Percentiles rank a stretch among this genome's conserved stretches.
Conservation (phyloP, 257 asterid species). For the Solanum chmielewskii region DNA sequence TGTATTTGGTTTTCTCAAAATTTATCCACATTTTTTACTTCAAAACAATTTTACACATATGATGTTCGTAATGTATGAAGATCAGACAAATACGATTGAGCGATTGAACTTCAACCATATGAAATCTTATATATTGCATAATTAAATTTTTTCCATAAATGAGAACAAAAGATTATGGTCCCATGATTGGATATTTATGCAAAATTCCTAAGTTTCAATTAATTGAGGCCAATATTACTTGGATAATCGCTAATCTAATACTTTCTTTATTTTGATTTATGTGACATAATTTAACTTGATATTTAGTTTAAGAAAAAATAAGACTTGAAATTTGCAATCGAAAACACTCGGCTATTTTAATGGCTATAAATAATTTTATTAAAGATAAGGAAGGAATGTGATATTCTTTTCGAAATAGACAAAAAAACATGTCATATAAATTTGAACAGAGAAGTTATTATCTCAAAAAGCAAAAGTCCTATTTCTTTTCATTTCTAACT, state of each 20-base stretch:
- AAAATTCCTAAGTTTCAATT: neutral
- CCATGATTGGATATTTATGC: neutral
- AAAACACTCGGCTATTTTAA: accelerated
- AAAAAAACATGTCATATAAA: neutral
- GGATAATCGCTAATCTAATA: neutral
- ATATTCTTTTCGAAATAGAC: too few relatives aligned
- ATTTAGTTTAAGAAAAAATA: neutral
- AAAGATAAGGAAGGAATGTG: neutral
- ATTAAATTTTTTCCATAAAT: neutral
- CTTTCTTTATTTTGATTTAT: too few relatives aligned
- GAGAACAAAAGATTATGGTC: neutral
- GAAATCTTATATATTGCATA: neutral
- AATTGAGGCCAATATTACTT: too few relatives aligned
- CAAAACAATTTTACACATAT: neutral
- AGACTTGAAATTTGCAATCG: neutral
- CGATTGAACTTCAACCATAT: neutral
- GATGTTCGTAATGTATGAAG: neutral
- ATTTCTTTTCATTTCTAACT: neutral
- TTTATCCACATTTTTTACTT: neutral
- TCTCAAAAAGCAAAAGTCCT: neutral
- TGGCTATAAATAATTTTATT: too few relatives aligned
- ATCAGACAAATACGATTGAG: neutral
- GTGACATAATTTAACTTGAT: neutral
- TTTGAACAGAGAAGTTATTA: too few relatives aligned
- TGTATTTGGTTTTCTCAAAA: neutral